A percentile compares a stretch with the other conserved stretches of the same genome.
phyloP scores from a whole-genome alignment of 805 yeast species.

The Helenozyma rhizophorensis region DNA sequence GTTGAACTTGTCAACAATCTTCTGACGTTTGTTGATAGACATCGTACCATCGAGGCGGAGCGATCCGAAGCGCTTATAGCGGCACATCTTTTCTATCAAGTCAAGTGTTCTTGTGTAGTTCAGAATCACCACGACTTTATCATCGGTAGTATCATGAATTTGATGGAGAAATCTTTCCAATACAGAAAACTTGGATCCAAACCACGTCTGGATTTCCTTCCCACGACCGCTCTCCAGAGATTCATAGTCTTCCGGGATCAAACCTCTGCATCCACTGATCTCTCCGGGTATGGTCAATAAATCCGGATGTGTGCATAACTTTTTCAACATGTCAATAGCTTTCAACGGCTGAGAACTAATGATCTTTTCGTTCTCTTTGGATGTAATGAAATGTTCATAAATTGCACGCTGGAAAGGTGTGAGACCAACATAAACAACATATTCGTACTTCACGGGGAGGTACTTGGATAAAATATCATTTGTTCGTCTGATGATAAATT shows the following conservation, averaged over 20 bases:
- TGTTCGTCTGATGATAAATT: conserved; percentile 89
- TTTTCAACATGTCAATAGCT: conserved; percentile 84
- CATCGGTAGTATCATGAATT: conserved; percentile 78
- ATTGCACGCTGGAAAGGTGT: conserved; percentile 71
- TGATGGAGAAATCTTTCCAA: conserved; percentile 78
- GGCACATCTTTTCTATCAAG: conserved; percentile 81
- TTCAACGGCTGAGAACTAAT: conserved; percentile 79
- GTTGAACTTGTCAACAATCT: conserved; percentile 85
- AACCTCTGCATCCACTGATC: conserved; percentile 58
- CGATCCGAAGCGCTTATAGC: conserved; percentile 67
- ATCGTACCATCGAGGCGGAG: conserved; percentile 89
- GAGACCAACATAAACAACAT: conserved; percentile 87
- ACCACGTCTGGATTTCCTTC: conserved; percentile 72
- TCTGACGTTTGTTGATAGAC: conserved; percentile 88
- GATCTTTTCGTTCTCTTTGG: conserved; percentile 69
- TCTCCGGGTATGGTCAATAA: conserved; percentile 72
- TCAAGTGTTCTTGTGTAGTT: conserved; percentile 95
- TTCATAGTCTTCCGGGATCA: conserved; percentile 72
- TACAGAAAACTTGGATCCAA: conserved; percentile 82
- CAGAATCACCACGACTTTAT: conserved; percentile 90
- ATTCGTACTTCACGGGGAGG: conserved; percentile 92
- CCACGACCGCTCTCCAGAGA: conserved; percentile 41
- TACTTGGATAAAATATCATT: conserved; percentile 93
- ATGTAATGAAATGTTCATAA: conserved; percentile 69
- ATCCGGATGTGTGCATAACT: conserved; percentile 93